Conservation (phyloP, 73 alveolate genomes). For the Symbiodinium pilosum region DNA sequence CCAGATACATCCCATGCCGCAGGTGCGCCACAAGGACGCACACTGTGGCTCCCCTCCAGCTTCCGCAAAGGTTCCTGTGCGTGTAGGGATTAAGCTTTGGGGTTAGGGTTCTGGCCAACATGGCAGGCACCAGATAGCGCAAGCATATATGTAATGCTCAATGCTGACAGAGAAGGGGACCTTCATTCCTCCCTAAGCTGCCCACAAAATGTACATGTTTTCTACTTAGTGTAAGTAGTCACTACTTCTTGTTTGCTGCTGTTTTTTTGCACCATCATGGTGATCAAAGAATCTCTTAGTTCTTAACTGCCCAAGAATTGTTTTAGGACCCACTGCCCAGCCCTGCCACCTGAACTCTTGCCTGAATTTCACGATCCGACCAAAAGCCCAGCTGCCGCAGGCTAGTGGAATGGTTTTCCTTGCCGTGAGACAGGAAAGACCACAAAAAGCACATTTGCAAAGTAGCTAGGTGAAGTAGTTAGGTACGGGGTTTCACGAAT, state of each 20-base stretch:
- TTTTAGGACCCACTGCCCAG: background rate
- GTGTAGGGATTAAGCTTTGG: too few relatives aligned
- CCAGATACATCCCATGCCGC: conserved; percentile 11
- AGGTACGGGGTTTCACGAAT: background rate
- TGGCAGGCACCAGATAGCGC: background rate
- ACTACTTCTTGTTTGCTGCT: background rate
- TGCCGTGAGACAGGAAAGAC: background rate
- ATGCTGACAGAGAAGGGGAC: background rate
- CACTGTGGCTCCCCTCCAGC: background rate
- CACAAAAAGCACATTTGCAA: background rate
- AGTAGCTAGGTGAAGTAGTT: too few relatives aligned
- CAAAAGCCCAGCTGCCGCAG: conserved; percentile 15
- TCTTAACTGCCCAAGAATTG: background rate
- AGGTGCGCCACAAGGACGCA: conserved; percentile 15
- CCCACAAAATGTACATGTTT: too few relatives aligned
- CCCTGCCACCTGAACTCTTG: background rate
- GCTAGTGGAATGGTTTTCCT: conserved; percentile 12
- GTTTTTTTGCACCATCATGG: background rate
- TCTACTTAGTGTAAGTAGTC: background rate
- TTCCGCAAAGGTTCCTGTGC: background rate
- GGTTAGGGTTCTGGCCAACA: background rate
- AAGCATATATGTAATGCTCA: background rate
- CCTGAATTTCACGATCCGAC: background rate
- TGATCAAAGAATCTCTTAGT: background rate
- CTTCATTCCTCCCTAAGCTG: background rate